phyloP scores from a whole-genome alignment of 768 basidiomycete genomes.

The Trametes gibbosa region DNA sequence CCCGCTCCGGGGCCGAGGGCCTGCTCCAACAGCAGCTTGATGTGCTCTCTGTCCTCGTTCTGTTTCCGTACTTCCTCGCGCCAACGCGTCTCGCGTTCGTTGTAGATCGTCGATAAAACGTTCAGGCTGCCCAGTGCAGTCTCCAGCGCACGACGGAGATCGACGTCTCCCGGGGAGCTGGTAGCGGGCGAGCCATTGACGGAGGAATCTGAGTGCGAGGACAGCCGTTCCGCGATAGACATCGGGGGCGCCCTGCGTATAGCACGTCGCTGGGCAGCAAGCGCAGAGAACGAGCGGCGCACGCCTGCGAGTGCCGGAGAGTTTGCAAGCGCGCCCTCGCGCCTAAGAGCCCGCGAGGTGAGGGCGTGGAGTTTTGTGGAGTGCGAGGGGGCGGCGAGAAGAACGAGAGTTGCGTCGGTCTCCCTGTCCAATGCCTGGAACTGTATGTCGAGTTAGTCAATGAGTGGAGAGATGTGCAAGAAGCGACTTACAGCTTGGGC shows the following conservation, averaged over 20 bases:
- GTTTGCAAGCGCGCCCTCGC: conserved; percentile 44
- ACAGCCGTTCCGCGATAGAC: conserved; percentile 44
- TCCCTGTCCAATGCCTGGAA: conserved; percentile 78
- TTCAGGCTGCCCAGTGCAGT: conserved; percentile 66
- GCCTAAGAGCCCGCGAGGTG: conserved; percentile 67
- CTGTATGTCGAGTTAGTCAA: conserved; percentile 34
- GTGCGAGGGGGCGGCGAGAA: conserved; percentile 75
- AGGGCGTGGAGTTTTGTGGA: conserved; percentile 61
- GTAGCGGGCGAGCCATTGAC: conserved; percentile 57
- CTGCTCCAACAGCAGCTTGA: conserved; percentile 65
- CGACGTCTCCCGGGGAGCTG: conserved; percentile 53
- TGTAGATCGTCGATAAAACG: conserved; percentile 61
- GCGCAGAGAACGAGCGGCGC: conserved; percentile 54
- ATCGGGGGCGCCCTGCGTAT: conserved; percentile 42
- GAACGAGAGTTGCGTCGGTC: conserved; percentile 74
- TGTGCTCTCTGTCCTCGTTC: conserved; percentile 62
- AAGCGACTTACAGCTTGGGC: conserved; percentile 58
- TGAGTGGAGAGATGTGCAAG: background rate
- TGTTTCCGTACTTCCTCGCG: conserved; percentile 59
- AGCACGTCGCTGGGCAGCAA: conserved; percentile 55
- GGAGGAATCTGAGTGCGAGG: conserved; percentile 37
- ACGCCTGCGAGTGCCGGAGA: conserved; percentile 52
- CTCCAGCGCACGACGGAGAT: conserved; percentile 66
- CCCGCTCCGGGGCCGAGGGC: conserved; percentile 40
- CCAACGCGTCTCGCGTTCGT: conserved; percentile 67